Conservation (phyloP, 1,284 basidiomycete genomes). For the Calocybe gambosa region DNA sequence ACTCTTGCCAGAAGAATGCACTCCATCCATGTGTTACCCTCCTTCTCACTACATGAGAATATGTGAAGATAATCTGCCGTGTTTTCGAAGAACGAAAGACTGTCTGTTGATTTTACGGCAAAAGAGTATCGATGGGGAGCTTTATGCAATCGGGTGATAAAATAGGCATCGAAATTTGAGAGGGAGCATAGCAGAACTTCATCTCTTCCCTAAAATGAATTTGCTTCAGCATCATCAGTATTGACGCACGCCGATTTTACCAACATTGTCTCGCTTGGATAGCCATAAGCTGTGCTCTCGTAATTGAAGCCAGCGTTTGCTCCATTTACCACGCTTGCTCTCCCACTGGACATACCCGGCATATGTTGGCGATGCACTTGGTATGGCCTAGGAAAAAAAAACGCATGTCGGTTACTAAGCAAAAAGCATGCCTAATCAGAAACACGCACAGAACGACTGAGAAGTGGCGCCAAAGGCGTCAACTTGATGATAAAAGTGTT, state of each 20-base stretch:
- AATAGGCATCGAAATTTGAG: constrained; percentile 82
- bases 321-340: constrained; percentile 87
- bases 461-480: constrained; percentile 51
- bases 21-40: constrained; percentile 64
- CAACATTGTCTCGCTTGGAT: constrained; percentile 79
- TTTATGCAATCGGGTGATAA: constrained; percentile 64
- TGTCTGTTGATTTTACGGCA: constrained; percentile 83
- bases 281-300: constrained; percentile 80
- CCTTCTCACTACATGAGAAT: constrained; percentile 68
- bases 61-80: constrained; percentile 78
- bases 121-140: constrained; percentile 78
- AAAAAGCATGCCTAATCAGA: constrained; percentile 1
- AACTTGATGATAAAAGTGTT: constrained; percentile 76
- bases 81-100: constrained; percentile 78
- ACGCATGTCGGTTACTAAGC: constrained; percentile 8
- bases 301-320: constrained; percentile 80
- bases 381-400: constrained; percentile 72
- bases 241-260: constrained; percentile 1
- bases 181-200: constrained; percentile 73
- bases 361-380: constrained; percentile 61
- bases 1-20: constrained; percentile 73
- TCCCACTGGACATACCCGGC: constrained; percentile 81
- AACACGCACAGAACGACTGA: constrained; percentile 53
- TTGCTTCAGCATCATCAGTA: constrained; percentile 3
- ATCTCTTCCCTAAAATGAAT: constrained; percentile 67